A percentile compares a stretch with the other conserved stretches of the same genome.
phyloP scores from a whole-genome alignment of 371 early-diverging fungal genomes.

The Mortierella sp. region DNA sequence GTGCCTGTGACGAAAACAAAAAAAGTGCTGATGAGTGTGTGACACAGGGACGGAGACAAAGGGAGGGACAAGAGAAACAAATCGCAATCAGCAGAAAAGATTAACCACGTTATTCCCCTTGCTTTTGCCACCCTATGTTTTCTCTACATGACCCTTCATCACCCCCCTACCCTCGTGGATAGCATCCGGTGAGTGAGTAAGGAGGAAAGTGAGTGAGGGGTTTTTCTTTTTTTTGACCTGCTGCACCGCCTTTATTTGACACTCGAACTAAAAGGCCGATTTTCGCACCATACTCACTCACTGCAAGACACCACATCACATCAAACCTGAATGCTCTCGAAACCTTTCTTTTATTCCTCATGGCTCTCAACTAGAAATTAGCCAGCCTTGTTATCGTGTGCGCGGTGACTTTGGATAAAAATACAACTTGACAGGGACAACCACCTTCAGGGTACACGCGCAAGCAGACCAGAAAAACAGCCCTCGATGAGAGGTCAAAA shows the following conservation, averaged over 20 bases:
- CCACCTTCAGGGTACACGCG: background rate
- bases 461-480: background rate
- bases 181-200: background rate
- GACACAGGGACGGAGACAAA: background rate
- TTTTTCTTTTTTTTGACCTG: background rate
- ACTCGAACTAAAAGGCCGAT: background rate
- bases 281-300: background rate
- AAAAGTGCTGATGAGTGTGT: background rate
- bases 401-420: background rate
- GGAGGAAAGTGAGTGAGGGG: background rate
- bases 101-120: background rate
- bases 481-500: background rate
- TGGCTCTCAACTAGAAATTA: constrained; percentile 1
- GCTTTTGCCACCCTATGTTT: too few species aligned
- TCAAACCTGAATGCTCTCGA: background rate
- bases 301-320: too few species aligned
- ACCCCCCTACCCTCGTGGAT: background rate
- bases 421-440: background rate
- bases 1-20: background rate
- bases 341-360: background rate
- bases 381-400: background rate
- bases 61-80: background rate
- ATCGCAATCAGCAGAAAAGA: constrained; percentile 11
- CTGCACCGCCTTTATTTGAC: background rate
- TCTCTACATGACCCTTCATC: background rate